These are phyloP conservation scores for Globisporangium solare DNA, from an alignment of 352 stramenopile species.

Conservation along the genomic window DNA sequence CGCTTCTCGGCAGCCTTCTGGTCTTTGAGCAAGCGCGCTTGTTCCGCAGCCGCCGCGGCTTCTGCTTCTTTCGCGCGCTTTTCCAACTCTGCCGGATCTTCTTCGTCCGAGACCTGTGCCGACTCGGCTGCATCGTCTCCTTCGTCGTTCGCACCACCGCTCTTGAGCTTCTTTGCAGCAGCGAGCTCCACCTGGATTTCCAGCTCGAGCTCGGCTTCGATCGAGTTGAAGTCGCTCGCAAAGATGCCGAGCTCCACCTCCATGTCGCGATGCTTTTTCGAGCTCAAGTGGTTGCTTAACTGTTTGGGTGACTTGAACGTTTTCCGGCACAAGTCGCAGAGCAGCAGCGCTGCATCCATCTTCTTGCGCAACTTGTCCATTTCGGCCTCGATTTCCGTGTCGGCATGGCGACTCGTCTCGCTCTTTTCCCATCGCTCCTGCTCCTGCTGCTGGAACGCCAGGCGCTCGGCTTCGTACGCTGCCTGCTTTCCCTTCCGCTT, in stretches of 20 bases:
- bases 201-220: constrained; percentile 62
- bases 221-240: constrained; percentile 36
- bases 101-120: background rate
- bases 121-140: background rate
- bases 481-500: constrained; percentile 55
- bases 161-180: constrained; percentile 27
- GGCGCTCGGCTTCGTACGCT: constrained; percentile 50
- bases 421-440: constrained; percentile 44
- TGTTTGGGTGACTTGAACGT: constrained; percentile 84
- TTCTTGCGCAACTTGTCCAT: constrained; percentile 61
- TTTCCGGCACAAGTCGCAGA: constrained; percentile 81
- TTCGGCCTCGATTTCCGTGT: constrained; percentile 60
- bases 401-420: constrained; percentile 42
- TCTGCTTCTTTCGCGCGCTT: constrained; percentile 33
- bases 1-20: constrained; percentile 76
- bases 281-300: constrained; percentile 71
- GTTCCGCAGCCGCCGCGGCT: constrained; percentile 37
- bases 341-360: constrained; percentile 57
- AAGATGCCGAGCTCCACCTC: constrained; percentile 61
- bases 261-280: constrained; percentile 80
- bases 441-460: constrained; percentile 69
- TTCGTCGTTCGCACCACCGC: background rate
- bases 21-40: constrained; percentile 60
- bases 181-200: constrained; percentile 56
- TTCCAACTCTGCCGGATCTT: constrained; percentile 12